Conservation (phyloP, 768 basidiomycete genomes). For the Lactarius evosmus region DNA sequence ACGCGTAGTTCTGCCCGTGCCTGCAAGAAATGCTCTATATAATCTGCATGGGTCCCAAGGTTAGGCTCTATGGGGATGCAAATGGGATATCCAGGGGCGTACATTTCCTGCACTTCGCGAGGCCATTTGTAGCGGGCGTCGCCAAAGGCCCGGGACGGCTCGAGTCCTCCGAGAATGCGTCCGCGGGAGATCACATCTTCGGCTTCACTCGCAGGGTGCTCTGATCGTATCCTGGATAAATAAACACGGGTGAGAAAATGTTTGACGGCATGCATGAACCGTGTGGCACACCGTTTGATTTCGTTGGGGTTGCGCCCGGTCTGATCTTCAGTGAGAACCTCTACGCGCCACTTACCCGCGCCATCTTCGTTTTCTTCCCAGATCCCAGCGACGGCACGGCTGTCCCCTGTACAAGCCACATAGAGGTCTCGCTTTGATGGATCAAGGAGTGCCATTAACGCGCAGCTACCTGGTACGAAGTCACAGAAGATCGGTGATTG, state of each 20-base stretch:
- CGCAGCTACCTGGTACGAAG: conserved; percentile 70
- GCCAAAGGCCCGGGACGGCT: conserved; percentile 84
- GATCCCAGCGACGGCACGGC: conserved; percentile 91
- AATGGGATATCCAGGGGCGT: conserved; percentile 31
- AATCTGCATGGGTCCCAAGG: conserved; percentile 39
- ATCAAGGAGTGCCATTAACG: conserved; percentile 84
- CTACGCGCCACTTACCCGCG: conserved; percentile 80
- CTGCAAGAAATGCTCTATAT: conserved; percentile 63
- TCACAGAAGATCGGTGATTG: conserved; percentile 14
- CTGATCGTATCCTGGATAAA: conserved; percentile 60
- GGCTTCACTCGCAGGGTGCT: conserved; percentile 78
- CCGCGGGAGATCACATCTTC: conserved; percentile 72
- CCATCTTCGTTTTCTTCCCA: conserved; percentile 70
- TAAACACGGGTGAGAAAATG: conserved; percentile 2
- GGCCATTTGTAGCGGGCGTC: conserved; percentile 91
- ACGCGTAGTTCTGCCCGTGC: conserved; percentile 58
- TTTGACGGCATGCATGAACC: neutral
- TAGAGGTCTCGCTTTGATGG: conserved; percentile 79
- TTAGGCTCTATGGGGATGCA: neutral
- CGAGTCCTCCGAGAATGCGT: conserved; percentile 82
- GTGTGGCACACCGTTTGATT: conserved; percentile 60
- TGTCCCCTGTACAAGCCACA: conserved; percentile 90
- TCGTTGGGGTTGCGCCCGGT: conserved; percentile 90
- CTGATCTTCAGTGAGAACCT: conserved; percentile 95
- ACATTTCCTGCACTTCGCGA: conserved; percentile 68